These are phyloP conservation scores for Colletotrichum tofieldiae DNA, from an alignment of 2,329 filamentous ascomycete genomes.

Conservation along the genomic window DNA sequence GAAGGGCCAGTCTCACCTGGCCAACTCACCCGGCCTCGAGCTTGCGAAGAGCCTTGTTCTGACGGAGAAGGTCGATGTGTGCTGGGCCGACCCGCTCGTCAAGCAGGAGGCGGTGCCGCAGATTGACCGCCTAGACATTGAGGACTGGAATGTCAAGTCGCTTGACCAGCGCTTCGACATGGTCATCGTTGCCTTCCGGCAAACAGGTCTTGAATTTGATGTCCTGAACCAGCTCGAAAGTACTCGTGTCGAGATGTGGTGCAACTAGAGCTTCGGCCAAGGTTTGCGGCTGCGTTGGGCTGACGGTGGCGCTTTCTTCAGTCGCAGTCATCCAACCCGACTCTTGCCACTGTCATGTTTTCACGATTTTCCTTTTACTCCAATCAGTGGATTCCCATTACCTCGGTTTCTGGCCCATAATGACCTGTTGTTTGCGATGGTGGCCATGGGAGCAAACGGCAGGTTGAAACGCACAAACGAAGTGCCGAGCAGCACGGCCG, in stretches of 20 bases:
- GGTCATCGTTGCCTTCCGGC: constrained; percentile 61
- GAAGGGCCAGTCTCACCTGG: constrained; percentile 62
- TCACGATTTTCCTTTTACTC: neutral
- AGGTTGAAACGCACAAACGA: constrained; percentile 10
- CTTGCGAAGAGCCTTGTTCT: constrained; percentile 56
- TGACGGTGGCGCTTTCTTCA: constrained; percentile 22
- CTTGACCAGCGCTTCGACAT: constrained; percentile 58
- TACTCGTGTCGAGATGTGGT: constrained; percentile 59
- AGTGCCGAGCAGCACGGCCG: neutral
- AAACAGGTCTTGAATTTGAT: constrained; percentile 59
- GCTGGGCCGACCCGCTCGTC: constrained; percentile 62
- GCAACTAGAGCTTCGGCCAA: constrained; percentile 42
- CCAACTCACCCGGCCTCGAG: constrained; percentile 64
- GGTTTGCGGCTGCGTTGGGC: constrained; percentile 27
- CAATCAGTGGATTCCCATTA: constrained; percentile 6
- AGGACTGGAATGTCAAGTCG: constrained; percentile 55
- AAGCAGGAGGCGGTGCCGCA: constrained; percentile 58
- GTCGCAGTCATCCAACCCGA: constrained; percentile 1
- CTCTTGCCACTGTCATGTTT: neutral
- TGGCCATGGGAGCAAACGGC: constrained; percentile 27
- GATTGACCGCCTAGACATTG: constrained; percentile 55
- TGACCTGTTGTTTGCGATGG: constrained; percentile 18
- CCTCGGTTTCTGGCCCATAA: constrained; percentile 5
- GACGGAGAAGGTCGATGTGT: constrained; percentile 57
- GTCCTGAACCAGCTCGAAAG: constrained; percentile 54